phyloP scores from a whole-genome alignment of 352 stramenopile species.

The Phytopythium vexans region DNA sequence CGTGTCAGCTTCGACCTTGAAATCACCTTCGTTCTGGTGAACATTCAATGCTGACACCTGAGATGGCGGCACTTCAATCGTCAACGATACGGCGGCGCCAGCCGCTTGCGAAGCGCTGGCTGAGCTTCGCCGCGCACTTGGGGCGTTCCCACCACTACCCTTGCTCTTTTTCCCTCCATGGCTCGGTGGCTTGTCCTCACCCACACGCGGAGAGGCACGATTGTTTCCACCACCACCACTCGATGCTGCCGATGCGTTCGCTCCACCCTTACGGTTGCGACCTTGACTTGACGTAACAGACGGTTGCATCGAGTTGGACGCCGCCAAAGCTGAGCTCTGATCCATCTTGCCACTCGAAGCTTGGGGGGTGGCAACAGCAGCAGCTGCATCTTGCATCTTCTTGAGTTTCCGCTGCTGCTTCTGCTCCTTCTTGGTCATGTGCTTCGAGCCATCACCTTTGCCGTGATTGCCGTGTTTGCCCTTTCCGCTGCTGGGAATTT shows the following conservation, averaged over 20 bases:
- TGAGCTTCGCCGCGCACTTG: slow-evolving; percentile 13
- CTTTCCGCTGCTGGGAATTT: slow-evolving; percentile 4
- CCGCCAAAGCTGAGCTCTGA: not conserved
- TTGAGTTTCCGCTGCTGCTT: slow-evolving; percentile 74
- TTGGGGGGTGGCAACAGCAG: not conserved
- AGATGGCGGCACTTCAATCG: not conserved
- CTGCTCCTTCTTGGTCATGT: slow-evolving; percentile 62
- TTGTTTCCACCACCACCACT: not conserved
- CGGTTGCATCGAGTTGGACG: not conserved
- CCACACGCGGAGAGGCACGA: slow-evolving; percentile 16
- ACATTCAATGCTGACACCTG: not conserved
- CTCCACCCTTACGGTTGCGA: not conserved
- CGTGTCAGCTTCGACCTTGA: not conserved
- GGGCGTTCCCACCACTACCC: slow-evolving; percentile 15
- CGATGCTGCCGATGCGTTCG: not conserved
- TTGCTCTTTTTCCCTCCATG: slow-evolving; percentile 43
- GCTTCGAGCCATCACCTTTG: slow-evolving; percentile 6
- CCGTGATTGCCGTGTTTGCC: slow-evolving; percentile 15
- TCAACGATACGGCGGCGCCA: not conserved
- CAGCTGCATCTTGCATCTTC: slow-evolving; percentile 48
- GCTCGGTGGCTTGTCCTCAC: slow-evolving; percentile 32
- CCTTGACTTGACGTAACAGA: not conserved
- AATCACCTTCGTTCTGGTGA: no score
- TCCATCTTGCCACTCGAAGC: no score
- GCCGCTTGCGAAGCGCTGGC: not conserved